Evolutionary conservation across 257 asterid genomes (phyloP).

Genomic region (Nicotiana otophora): DNA sequence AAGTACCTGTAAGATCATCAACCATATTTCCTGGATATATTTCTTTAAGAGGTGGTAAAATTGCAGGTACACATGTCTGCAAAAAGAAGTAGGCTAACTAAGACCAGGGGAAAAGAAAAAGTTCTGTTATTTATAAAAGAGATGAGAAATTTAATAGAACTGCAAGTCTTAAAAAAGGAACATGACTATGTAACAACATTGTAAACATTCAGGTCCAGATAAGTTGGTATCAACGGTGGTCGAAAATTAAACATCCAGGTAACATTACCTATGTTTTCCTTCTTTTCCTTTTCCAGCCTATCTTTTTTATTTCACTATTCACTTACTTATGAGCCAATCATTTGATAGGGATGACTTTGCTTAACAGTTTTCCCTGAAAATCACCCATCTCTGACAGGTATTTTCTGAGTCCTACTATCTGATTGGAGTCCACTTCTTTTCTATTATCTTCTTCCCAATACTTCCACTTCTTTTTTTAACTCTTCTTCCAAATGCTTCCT

Average conservation of each 20-base stretch:
- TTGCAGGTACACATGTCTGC: constrained; percentile 86
- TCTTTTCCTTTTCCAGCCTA: neutral
- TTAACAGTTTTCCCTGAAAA: neutral
- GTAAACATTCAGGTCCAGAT: neutral
- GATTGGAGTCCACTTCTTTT: neutral
- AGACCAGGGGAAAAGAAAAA: constrained; percentile 3
- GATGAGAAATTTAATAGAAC: neutral
- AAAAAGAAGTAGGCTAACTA: constrained; percentile 20
- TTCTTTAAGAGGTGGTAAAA: constrained; percentile 81
- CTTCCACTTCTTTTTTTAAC: neutral
- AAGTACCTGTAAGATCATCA: constrained; percentile 72
- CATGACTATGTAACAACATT: neutral
- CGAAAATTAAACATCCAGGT: neutral
- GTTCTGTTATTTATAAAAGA: neutral
- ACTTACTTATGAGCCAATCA: neutral
- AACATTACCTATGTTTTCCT: neutral
- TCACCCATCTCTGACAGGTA: neutral
- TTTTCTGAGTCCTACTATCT: neutral
- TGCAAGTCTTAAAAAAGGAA: neutral
- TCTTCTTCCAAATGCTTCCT: neutral
- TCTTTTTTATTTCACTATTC: neutral
- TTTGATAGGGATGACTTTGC: neutral
- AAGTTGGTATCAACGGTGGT: neutral
- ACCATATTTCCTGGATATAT: constrained; percentile 84
- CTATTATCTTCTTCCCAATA: neutral